Conservation (phyloP, 225 moss, liverwort and hornwort species). For the Bryoerythrophyllum caledonicum region DNA sequence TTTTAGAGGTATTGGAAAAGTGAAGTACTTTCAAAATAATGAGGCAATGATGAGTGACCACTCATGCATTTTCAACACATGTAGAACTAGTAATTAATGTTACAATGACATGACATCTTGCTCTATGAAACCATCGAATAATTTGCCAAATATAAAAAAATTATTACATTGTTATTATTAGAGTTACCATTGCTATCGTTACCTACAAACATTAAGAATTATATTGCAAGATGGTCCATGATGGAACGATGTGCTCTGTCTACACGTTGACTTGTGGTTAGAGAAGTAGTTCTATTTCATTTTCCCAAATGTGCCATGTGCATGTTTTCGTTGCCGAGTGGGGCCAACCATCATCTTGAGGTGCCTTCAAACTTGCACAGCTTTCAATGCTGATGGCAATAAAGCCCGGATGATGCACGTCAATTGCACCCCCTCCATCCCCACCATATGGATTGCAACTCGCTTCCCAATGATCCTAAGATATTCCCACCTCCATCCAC, state of each 20-base stretch:
- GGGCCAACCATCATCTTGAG: background rate
- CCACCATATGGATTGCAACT: constrained; percentile 15
- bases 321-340: background rate
- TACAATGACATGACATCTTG: no score
- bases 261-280: background rate
- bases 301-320: background rate
- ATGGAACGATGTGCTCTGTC: background rate
- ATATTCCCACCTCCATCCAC: background rate
- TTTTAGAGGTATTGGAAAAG: no score
- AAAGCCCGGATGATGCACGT: constrained; percentile 18
- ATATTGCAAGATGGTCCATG: no score
- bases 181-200: no score
- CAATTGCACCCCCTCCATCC: background rate
- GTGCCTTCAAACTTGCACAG: background rate
- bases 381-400: background rate
- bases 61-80: no score
- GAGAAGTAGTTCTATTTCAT: background rate
- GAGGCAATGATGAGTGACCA: no score
- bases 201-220: no score
- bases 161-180: no score
- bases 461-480: background rate
- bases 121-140: no score
- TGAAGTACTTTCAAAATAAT: no score
- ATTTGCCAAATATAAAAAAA: no score
- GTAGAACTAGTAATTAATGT: no score